A percentile compares a stretch with the other conserved stretches of the same genome.
Evolutionary conservation across 2,329 filamentous ascomycete species (phyloP).

Genomic region (Aspergillus bombycis): DNA sequence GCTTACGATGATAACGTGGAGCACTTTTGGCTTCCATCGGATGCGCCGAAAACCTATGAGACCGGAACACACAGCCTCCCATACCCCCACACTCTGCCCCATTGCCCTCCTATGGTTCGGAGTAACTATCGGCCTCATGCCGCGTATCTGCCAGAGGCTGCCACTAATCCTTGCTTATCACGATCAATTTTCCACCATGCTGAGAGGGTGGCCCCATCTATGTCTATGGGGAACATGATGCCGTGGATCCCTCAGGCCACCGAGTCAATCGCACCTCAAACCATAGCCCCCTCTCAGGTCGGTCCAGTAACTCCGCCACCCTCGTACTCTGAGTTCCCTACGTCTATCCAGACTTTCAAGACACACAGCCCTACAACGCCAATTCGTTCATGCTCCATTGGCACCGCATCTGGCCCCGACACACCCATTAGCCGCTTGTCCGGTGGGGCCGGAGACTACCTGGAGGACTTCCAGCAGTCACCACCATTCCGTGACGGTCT

Average conservation of each 20-base stretch:
- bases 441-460: slow-evolving; percentile 36
- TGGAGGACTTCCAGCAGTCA: slow-evolving; percentile 39
- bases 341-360: slow-evolving; percentile 37
- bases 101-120: slow-evolving; percentile 40
- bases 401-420: slow-evolving; percentile 38
- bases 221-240: slow-evolving; percentile 43
- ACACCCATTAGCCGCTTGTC: slow-evolving; percentile 41
- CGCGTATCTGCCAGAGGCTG: slow-evolving; percentile 41
- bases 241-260: slow-evolving; percentile 37
- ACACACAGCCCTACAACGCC: slow-evolving; percentile 42
- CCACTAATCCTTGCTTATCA: slow-evolving; percentile 43
- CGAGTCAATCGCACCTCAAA: slow-evolving; percentile 39
- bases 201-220: slow-evolving; percentile 38
- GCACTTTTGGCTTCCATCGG: slow-evolving; percentile 41
- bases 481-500: slow-evolving; percentile 37
- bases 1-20: slow-evolving; percentile 43
- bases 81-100: slow-evolving; percentile 38
- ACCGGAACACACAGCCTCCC: slow-evolving; percentile 31
- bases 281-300: slow-evolving; percentile 41
- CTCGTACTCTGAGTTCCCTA: slow-evolving; percentile 42
- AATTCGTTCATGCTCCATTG: slow-evolving; percentile 39
- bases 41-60: slow-evolving; percentile 41
- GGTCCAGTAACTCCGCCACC: slow-evolving; percentile 41
- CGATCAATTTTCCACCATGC: slow-evolving; percentile 43
- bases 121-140: slow-evolving; percentile 38